Evolutionary conservation across 2,329 filamentous ascomycete species (phyloP).

Genomic region (Hysterium pulicare): DNA sequence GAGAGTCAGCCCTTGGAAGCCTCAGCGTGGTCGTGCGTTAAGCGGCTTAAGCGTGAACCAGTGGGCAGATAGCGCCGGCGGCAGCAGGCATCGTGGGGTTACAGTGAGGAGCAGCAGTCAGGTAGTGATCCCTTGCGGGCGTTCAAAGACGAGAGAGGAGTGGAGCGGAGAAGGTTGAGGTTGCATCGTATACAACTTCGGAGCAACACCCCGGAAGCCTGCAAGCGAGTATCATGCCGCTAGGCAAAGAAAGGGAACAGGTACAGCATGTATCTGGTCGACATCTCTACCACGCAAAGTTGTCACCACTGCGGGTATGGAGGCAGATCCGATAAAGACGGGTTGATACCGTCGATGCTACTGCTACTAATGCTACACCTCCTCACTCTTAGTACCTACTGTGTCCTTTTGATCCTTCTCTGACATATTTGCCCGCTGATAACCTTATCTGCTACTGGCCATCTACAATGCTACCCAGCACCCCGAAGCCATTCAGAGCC

Average conservation of each 20-base stretch:
- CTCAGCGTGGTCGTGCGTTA: neutral
- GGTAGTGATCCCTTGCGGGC: neutral
- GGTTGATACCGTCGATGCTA: too few relatives aligned
- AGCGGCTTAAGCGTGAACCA: slow-evolving; percentile 1
- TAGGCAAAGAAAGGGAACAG: slow-evolving; percentile 1
- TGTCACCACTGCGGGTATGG: too few relatives aligned
- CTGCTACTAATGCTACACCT: too few relatives aligned
- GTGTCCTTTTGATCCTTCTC: too few relatives aligned
- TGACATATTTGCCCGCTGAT: too few relatives aligned
- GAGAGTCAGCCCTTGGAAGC: neutral
- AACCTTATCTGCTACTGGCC: slow-evolving; percentile 1
- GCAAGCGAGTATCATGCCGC: neutral
- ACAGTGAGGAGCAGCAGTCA: slow-evolving; percentile 1
- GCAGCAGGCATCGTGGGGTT: slow-evolving; percentile 1
- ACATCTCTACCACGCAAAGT: too few relatives aligned
- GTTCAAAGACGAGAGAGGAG: neutral
- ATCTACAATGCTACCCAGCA: neutral
- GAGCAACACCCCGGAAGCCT: neutral
- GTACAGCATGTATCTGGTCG: too few relatives aligned
- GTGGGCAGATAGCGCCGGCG: neutral
- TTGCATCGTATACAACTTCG: slow-evolving; percentile 1
- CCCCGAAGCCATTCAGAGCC: slow-evolving; percentile 2
- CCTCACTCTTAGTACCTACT: too few relatives aligned
- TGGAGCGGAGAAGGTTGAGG: neutral
- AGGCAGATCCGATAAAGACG: too few relatives aligned